A percentile compares a stretch with the other conserved stretches of the same genome.
Conservation (phyloP, 169 alveolate species). For the Eimeria necatrix region DNA sequence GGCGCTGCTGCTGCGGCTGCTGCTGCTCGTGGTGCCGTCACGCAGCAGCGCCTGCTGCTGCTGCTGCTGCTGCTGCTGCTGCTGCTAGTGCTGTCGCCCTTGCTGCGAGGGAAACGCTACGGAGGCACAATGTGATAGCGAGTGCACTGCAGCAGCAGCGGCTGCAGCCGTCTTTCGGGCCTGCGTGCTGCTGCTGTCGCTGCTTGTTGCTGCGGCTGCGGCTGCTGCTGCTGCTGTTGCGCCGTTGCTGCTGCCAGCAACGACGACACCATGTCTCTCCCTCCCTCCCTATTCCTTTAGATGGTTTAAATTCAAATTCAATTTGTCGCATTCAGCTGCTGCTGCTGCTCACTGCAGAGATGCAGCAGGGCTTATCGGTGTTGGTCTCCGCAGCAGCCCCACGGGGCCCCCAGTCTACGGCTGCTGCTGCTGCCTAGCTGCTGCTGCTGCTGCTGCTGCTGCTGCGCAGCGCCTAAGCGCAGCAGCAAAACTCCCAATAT, state of each 20-base stretch:
- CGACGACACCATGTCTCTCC: neutral
- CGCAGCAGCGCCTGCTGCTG: neutral
- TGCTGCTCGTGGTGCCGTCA: neutral
- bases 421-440: constrained; percentile 3
- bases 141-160: neutral
- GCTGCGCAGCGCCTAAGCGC: neutral
- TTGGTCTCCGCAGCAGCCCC: neutral
- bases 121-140: neutral
- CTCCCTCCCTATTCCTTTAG: neutral
- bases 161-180: neutral
- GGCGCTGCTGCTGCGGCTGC: constrained; percentile 52
- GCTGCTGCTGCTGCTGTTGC: constrained; percentile 26
- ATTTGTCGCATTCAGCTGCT: neutral
- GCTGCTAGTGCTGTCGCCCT: neutral
- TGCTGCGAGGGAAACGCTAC: neutral
- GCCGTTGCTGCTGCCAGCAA: neutral
- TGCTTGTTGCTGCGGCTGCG: neutral
- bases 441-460: neutral
- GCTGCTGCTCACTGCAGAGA: neutral
- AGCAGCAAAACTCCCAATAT: neutral
- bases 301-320: neutral
- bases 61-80: constrained; percentile 26
- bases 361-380: neutral
- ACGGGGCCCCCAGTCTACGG: constrained; percentile 8
- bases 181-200: neutral